A percentile compares a stretch with the other conserved stretches of the same genome.
These are phyloP conservation scores for Solanum rostratum DNA, from an alignment of 257 asterid species.

Conservation along the genomic window DNA sequence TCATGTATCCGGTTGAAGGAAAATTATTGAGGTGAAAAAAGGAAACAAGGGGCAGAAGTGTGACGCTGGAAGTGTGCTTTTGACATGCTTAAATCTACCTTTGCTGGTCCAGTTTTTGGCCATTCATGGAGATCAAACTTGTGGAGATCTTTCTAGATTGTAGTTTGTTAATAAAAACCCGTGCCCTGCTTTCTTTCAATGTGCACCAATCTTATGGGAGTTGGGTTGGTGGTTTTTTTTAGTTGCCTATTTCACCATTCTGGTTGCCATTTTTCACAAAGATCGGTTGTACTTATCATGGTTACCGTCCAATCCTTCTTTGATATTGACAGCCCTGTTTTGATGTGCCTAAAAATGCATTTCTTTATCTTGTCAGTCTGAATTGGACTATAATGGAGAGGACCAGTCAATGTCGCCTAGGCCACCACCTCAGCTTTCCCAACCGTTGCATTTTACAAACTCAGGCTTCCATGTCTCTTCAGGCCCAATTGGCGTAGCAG, in stretches of 20 bases:
- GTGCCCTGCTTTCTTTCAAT: neutral
- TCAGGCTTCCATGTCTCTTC: constrained; percentile 14
- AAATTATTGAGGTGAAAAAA: neutral
- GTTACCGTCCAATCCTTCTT: neutral
- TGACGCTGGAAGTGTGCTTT: neutral
- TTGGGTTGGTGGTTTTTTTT: neutral
- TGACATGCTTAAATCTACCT: neutral
- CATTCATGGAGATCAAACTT: neutral
- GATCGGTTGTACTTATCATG: neutral
- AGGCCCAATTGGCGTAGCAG: constrained; percentile 15
- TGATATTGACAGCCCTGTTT: neutral
- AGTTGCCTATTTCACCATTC: neutral
- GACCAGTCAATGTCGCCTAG: constrained; percentile 37
- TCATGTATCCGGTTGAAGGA: neutral
- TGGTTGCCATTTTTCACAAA: neutral
- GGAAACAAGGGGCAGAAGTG: neutral
- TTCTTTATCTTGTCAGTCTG: constrained; percentile 13
- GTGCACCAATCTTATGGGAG: neutral
- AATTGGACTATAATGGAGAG: constrained; percentile 31
- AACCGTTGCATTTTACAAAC: constrained; percentile 15
- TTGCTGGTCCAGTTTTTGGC: neutral
- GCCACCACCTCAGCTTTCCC: constrained; percentile 22
- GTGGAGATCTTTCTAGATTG: neutral
- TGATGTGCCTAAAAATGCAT: neutral
- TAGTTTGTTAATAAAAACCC: neutral